phyloP scores from a whole-genome alignment of 768 basidiomycete species.

The Agaricus bisporus region DNA sequence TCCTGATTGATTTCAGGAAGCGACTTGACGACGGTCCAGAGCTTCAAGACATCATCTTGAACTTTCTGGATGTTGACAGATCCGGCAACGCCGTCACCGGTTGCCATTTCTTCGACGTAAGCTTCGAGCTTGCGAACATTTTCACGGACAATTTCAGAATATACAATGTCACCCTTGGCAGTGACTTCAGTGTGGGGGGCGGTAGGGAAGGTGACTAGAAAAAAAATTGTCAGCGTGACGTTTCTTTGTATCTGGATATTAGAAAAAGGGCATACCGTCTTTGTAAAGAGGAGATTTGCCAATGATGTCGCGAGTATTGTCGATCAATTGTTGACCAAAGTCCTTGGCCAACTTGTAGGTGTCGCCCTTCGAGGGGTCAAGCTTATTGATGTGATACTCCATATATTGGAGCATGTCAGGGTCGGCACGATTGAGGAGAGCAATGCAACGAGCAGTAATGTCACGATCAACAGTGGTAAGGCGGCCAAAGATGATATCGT shows the following conservation, averaged over 20 bases:
- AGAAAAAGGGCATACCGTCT: constrained; percentile 64
- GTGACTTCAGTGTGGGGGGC: constrained; percentile 94
- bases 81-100: constrained; percentile 78
- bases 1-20: constrained; percentile 96
- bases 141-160: constrained; percentile 91
- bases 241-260: not conserved
- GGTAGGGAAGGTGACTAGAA: constrained; percentile 91
- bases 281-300: constrained; percentile 87
- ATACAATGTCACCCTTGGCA: constrained; percentile 90
- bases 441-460: constrained; percentile 94
- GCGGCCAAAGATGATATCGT: constrained; percentile 95
- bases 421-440: constrained; percentile 96
- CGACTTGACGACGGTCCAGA: constrained; percentile 96
- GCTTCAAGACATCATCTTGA: constrained; percentile 91
- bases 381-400: constrained; percentile 90
- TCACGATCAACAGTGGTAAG: constrained; percentile 93
- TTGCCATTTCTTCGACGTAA: constrained; percentile 98
- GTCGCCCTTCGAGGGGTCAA: constrained; percentile 76
- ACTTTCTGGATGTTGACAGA: constrained; percentile 95
- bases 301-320: constrained; percentile 86
- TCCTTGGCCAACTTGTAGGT: constrained; percentile 95
- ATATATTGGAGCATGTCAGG: constrained; percentile 88
- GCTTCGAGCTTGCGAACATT: constrained; percentile 97
- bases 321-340: constrained; percentile 92
- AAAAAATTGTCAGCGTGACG: constrained; percentile 6